These are phyloP conservation scores for Ormosia semicastrata DNA, from an alignment of 306 rosid genomes.

Conservation along the genomic window DNA sequence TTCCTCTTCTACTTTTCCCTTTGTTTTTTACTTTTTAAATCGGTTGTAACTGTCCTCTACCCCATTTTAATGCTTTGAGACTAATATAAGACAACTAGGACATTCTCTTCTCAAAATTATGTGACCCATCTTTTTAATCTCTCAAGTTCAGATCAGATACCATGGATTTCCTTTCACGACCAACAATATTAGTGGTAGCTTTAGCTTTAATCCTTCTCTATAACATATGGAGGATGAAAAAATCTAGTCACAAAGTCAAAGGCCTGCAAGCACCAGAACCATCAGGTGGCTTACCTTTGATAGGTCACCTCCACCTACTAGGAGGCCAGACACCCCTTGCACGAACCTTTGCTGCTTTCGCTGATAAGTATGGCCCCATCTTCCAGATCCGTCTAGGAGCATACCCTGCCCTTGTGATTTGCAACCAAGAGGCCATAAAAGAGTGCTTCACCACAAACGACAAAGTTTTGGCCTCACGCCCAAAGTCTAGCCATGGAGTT, in stretches of 20 bases:
- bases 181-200: constrained; percentile 13
- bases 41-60: neutral
- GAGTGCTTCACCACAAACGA: constrained; percentile 66
- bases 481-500: constrained; percentile 43
- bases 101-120: neutral
- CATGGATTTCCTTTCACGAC: constrained; percentile 33
- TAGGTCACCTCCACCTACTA: constrained; percentile 61
- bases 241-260: neutral
- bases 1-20: neutral
- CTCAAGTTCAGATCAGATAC: neutral
- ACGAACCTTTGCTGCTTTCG: constrained; percentile 39
- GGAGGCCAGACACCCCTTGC: constrained; percentile 27
- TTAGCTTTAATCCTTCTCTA: constrained; percentile 17
- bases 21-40: neutral
- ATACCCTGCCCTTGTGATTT: constrained; percentile 40
- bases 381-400: constrained; percentile 48
- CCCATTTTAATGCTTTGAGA: neutral
- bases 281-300: constrained; percentile 41
- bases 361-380: constrained; percentile 56
- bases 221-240: constrained; percentile 26
- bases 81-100: neutral
- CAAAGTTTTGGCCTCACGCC: constrained; percentile 38
- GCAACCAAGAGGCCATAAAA: constrained; percentile 48
- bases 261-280: constrained; percentile 41
- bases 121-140: neutral